Conservation (phyloP, 768 basidiomycete species). For the Boletus pseudo-olivaceus region DNA sequence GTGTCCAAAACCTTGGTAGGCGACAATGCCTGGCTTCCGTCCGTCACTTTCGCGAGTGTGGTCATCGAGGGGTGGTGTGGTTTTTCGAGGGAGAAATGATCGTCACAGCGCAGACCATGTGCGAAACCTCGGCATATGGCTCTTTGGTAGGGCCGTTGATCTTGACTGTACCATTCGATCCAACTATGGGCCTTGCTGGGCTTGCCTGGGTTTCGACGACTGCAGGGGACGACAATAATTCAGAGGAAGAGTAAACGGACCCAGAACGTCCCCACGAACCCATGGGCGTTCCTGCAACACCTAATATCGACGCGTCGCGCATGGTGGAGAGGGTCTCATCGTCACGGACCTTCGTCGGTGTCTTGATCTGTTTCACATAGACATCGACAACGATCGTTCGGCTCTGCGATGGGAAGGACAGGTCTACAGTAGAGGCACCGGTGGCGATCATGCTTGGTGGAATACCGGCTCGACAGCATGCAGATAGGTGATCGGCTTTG, state of each 20-base stretch:
- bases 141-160: too few relatives aligned
- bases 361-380: neutral
- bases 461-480: neutral
- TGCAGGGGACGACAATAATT: neutral
- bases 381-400: neutral
- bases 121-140: neutral
- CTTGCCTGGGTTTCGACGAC: neutral
- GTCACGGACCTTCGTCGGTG: neutral
- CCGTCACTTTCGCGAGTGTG: neutral
- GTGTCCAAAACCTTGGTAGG: neutral
- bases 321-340: neutral
- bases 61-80: neutral
- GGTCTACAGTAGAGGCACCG: neutral
- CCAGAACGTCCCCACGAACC: neutral
- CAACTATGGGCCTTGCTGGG: neutral
- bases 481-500: neutral
- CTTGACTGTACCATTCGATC: neutral
- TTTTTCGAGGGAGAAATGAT: neutral
- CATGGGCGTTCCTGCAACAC: neutral
- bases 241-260: neutral
- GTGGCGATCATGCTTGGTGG: neutral
- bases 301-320: neutral
- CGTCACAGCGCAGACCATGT: neutral
- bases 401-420: slow-evolving; percentile 5
- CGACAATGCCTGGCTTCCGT: neutral